phyloP scores from a whole-genome alignment of 257 asterid species.

The Vinca minor region DNA sequence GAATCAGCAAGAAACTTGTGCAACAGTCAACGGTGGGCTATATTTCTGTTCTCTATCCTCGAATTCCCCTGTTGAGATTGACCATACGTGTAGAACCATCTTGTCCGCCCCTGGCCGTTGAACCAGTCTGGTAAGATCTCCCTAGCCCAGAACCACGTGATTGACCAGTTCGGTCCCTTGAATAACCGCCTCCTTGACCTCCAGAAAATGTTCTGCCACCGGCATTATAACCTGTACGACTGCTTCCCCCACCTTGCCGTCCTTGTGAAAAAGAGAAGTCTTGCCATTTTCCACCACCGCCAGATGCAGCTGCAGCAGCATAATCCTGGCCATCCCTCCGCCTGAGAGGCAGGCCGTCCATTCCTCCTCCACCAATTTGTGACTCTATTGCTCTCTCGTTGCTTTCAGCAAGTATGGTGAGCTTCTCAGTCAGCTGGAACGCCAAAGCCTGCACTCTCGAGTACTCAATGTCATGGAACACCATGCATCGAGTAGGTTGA shows the following conservation, averaged over 20 bases:
- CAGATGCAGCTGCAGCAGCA: conserved; percentile 44
- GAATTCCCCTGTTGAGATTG: conserved; percentile 67
- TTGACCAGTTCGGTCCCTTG: conserved; percentile 47
- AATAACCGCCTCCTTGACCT: conserved; percentile 20
- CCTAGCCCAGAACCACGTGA: conserved; percentile 45
- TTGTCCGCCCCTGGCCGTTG: conserved; percentile 47
- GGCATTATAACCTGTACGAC: conserved; percentile 41
- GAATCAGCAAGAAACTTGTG: no score
- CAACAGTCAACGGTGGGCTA: no score
- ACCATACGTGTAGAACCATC: conserved; percentile 75
- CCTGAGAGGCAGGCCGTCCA: conserved; percentile 69
- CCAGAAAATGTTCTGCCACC: conserved; percentile 36
- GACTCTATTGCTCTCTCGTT: conserved; percentile 82
- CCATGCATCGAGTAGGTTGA: conserved; percentile 77
- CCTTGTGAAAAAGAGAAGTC: conserved; percentile 66
- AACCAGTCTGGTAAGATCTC: conserved; percentile 39
- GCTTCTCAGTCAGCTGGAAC: conserved; percentile 75
- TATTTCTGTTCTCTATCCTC: conserved; percentile 5
- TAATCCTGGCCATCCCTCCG: conserved; percentile 89
- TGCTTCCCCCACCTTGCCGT: conserved; percentile 57
- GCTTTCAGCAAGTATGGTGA: conserved; percentile 61
- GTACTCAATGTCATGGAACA: conserved; percentile 74
- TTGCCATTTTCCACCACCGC: conserved; percentile 71
- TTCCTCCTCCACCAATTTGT: conserved; percentile 70
- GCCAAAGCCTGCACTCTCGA: conserved; percentile 73